Percentiles rank a stretch among this genome's conserved stretches.
phyloP scores from a whole-genome alignment of 306 rosid genomes.

The Vigna radiata region DNA sequence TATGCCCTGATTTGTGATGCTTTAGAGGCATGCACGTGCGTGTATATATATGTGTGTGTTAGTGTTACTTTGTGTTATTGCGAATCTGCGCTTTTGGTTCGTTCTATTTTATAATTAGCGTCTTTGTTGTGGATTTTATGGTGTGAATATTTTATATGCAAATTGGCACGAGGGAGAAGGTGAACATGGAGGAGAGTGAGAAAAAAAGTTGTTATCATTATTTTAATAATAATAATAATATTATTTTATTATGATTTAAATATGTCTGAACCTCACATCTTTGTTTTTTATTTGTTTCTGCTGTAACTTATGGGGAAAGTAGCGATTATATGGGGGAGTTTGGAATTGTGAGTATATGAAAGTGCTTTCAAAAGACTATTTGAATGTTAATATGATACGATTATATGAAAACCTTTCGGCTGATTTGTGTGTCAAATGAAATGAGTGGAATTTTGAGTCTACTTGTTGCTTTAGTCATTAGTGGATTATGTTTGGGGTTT shows the following conservation, averaged over 20 bases:
- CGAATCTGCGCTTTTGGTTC: background rate
- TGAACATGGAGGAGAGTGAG: background rate
- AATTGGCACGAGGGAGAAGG: conserved; percentile 32
- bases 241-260: background rate
- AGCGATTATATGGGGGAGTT: background rate
- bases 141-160: conserved; percentile 31
- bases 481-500: background rate
- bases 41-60: background rate
- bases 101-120: conserved; percentile 22
- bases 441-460: background rate
- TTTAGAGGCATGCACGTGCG: background rate
- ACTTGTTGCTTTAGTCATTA: background rate
- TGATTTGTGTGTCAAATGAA: background rate
- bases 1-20: conserved; percentile 15
- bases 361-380: background rate
- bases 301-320: background rate
- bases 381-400: background rate
- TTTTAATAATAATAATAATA: background rate
- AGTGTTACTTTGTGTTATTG: background rate
- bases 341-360: conserved; percentile 3
- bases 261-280: background rate
- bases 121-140: background rate
- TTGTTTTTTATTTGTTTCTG: conserved; percentile 32
- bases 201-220: background rate
- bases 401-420: background rate